Evolutionary conservation across 78 protist species (phyloP), one percentile per base, ranked within the genome.

Genomic region (Dictyostelium brefeldianum): DNA sequence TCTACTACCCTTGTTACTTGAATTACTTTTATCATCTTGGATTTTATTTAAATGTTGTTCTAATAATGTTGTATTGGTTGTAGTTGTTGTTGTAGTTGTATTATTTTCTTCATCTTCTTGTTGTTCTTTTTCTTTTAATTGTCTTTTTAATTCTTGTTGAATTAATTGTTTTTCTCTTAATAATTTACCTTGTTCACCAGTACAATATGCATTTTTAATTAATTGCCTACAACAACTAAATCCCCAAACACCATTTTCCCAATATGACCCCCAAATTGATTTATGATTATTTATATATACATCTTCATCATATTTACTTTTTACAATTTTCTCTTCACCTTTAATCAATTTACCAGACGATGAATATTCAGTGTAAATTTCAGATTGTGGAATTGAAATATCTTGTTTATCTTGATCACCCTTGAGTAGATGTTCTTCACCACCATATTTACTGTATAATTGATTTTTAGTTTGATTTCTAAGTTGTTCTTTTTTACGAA

Each of bases 191-290:
- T 97, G 96, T 91, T 81, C 96, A 41, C 99, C 99, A 18, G 98
- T 97, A 59, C 98, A 97, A 84, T 96, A 97, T 2, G 98, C 29
- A 29, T 90, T 56, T 65, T 89, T 81, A 29, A 79, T 25, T 10
- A 71, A 83, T 53, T 92, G 78, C 53, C 94, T 94, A 96, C 99
- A 98, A 90, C 99, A 98, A 2, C 71, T 89, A 59, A 78, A 98
- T 36, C 99, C 99, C 99, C 99, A 98, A 8, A 59, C 78, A 15
- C 98, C 98, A 25, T 57, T 84, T 36, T 84, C 90, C 98, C 98
- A 99, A 75, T 71, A 97, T 8, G 98, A 96, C 5, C 99, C 99
- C 99, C 99, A 99, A n/a, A 99, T 95, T 15, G 95, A 17, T 18
- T 78, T 97, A 87, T 99, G 99, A 83, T 97, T 97, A 59, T 74